phyloP scores from a whole-genome alignment of 202 grass and related monocot species.

The Digitaria exilis region DNA sequence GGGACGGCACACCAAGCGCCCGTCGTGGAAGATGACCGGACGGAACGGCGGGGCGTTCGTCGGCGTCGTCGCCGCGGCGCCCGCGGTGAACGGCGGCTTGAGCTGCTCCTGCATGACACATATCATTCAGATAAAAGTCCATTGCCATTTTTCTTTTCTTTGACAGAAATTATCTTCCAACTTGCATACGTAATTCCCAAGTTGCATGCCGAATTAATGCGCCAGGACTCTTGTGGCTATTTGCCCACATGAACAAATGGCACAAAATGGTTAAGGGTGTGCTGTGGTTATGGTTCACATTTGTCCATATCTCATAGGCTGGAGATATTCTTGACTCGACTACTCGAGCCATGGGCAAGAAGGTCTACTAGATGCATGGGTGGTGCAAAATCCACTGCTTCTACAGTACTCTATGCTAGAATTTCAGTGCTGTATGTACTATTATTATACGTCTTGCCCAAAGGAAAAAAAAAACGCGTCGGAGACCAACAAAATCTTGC shows the following conservation, averaged over 20 bases:
- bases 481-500: not conserved
- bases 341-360: not conserved
- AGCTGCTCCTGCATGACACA: conserved; percentile 51
- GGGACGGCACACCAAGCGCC: conserved; percentile 66
- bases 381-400: not conserved
- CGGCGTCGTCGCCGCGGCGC: conserved; percentile 12
- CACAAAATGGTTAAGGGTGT: not conserved
- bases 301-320: not conserved
- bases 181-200: no score
- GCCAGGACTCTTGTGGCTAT: not conserved
- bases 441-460: not conserved
- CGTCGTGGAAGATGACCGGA: conserved; percentile 92
- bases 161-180: not conserved
- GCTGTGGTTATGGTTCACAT: conserved; percentile 17
- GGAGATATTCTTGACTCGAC: conserved; percentile 22
- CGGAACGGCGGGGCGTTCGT: conserved; percentile 50
- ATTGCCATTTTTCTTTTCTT: not conserved
- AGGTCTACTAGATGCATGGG: not conserved
- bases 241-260: not conserved
- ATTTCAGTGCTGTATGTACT: not conserved
- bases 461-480: not conserved
- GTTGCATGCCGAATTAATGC: conserved; percentile 8
- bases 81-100: conserved; percentile 43
- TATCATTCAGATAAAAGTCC: not conserved
- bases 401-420: not conserved